These are phyloP conservation scores for Penicillium aurantiogriseum DNA, from an alignment of 2,329 filamentous ascomycete genomes.

Conservation along the genomic window DNA sequence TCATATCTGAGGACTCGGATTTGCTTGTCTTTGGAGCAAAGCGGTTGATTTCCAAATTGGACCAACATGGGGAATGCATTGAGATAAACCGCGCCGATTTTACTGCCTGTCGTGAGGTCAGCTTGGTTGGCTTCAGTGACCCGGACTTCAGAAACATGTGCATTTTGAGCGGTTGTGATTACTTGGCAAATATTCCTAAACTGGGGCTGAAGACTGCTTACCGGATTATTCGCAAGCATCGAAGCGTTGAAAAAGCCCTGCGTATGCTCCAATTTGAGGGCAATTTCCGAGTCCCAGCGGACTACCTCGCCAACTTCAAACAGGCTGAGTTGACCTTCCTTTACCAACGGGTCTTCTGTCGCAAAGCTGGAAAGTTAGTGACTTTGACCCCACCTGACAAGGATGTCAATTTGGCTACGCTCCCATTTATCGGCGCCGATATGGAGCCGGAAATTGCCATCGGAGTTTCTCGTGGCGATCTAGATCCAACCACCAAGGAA, in stretches of 20 bases:
- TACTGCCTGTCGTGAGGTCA: constrained; percentile 81
- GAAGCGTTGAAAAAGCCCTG: constrained; percentile 77
- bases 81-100: constrained; percentile 91
- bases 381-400: constrained; percentile 68
- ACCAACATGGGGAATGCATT: constrained; percentile 88
- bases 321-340: constrained; percentile 91
- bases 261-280: constrained; percentile 85
- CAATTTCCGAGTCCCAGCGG: constrained; percentile 73
- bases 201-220: constrained; percentile 94
- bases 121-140: constrained; percentile 87
- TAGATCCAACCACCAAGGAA: constrained; percentile 86
- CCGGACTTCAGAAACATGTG: constrained; percentile 91
- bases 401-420: constrained; percentile 63
- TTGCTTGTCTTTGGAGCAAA: constrained; percentile 92
- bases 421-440: constrained; percentile 77
- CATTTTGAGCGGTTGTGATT: constrained; percentile 94
- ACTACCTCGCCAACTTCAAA: constrained; percentile 77
- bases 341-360: constrained; percentile 93
- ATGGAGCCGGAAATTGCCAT: constrained; percentile 68
- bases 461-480: constrained; percentile 74
- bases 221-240: constrained; percentile 84
- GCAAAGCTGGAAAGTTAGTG: constrained; percentile 66
- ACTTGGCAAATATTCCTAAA: constrained; percentile 78
- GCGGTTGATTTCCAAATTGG: constrained; percentile 85
- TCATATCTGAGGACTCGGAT: constrained; percentile 95